Conservation (phyloP, 2,329 filamentous ascomycete genomes). For the Diaporthe sp. region DNA sequence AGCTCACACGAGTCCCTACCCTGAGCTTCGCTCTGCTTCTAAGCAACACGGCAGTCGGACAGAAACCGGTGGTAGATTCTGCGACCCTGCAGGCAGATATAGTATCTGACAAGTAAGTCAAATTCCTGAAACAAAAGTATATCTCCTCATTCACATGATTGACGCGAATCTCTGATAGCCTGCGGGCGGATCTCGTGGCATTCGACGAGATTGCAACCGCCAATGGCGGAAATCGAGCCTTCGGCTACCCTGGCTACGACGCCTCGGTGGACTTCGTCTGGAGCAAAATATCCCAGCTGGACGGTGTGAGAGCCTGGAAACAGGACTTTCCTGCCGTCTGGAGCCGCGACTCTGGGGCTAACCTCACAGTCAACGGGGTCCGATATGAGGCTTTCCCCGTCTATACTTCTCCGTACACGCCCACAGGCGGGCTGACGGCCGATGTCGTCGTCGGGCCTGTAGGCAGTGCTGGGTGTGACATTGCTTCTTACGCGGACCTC, state of each 20-base stretch:
- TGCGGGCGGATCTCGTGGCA: neutral
- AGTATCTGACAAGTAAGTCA: neutral
- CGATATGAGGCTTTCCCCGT: neutral
- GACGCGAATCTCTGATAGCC: neutral
- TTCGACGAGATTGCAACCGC: constrained; percentile 19
- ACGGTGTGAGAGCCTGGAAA: constrained; percentile 5
- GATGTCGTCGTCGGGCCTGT: constrained; percentile 8
- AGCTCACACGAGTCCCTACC: neutral
- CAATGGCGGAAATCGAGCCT: constrained; percentile 7
- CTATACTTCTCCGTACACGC: constrained; percentile 7
- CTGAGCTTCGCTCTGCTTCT: neutral
- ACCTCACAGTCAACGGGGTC: constrained; percentile 9
- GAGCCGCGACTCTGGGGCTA: neutral
- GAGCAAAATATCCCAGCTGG: constrained; percentile 3
- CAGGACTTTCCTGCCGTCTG: constrained; percentile 5
- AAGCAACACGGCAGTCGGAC: neutral
- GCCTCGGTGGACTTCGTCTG: constrained; percentile 19
- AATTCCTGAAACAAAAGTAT: neutral
- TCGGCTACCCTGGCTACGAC: constrained; percentile 11
- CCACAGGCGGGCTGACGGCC: neutral
- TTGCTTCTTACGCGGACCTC: neutral
- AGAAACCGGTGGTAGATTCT: constrained; percentile 6
- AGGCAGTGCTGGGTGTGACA: constrained; percentile 5
- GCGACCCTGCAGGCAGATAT: constrained; percentile 6
- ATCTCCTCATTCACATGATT: neutral